A percentile compares a stretch with the other conserved stretches of the same genome.
These are phyloP conservation scores for Trichophyton schoenleinii DNA, from an alignment of 2,329 filamentous ascomycete species.

Conservation along the genomic window DNA sequence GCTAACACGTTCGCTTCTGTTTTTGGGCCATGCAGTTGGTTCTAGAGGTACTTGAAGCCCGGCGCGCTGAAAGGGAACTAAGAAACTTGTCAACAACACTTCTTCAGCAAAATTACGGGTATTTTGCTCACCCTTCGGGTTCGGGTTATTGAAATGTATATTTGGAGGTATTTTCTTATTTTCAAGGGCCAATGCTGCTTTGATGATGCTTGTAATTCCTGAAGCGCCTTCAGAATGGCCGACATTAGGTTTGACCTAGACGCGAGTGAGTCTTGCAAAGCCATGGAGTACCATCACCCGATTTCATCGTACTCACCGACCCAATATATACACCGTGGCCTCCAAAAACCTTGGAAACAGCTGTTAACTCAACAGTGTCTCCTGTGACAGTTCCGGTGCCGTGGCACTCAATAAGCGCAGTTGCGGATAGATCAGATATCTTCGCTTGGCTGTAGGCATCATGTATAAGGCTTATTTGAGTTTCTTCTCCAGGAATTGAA, in stretches of 20 bases:
- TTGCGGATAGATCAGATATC: slow-evolving; percentile 38
- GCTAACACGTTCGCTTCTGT: slow-evolving; percentile 7
- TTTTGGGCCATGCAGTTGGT: slow-evolving; percentile 18
- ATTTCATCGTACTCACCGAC: background rate
- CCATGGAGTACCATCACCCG: background rate
- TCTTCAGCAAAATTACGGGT: too few species aligned
- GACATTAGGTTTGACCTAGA: slow-evolving; percentile 19
- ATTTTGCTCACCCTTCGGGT: slow-evolving; percentile 4
- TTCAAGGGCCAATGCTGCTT: slow-evolving; percentile 19
- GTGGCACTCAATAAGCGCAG: background rate
- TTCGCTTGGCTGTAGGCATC: slow-evolving; percentile 45
- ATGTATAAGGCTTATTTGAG: slow-evolving; percentile 28
- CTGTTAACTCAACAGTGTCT: background rate
- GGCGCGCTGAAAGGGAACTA: background rate
- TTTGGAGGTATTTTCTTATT: slow-evolving; percentile 20
- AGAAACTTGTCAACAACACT: background rate
- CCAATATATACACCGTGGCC: background rate
- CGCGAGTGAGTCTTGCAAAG: background rate
- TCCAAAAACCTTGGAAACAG: background rate
- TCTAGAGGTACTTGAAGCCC: slow-evolving; percentile 7
- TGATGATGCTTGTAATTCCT: slow-evolving; percentile 20
- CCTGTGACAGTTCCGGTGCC: background rate
- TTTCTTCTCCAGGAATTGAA: slow-evolving; percentile 12
- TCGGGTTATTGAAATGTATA: slow-evolving; percentile 5
- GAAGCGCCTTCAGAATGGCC: slow-evolving; percentile 21